phyloP scores from a whole-genome alignment of 2,329 filamentous ascomycete species.

The Diaporthe australafricana region DNA sequence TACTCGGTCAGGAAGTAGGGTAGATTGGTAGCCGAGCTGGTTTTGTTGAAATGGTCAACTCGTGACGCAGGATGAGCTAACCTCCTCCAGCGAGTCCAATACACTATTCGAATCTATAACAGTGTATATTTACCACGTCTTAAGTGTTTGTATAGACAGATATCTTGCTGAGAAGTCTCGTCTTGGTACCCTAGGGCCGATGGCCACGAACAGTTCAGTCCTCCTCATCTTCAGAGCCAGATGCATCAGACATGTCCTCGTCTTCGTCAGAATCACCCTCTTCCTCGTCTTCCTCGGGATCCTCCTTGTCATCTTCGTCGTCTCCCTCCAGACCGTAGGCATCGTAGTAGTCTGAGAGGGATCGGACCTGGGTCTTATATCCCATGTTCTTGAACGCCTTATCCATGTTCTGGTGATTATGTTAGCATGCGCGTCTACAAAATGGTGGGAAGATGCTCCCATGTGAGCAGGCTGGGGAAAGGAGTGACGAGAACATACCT shows the following conservation, averaged over 20 bases:
- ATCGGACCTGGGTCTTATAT: constrained; percentile 81
- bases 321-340: constrained; percentile 83
- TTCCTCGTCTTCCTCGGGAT: constrained; percentile 70
- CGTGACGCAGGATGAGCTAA: neutral
- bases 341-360: constrained; percentile 85
- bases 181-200: too few species aligned
- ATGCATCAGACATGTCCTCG: constrained; percentile 55
- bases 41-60: neutral
- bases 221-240: constrained; percentile 46
- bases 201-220: neutral
- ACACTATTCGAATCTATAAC: neutral
- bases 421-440: neutral
- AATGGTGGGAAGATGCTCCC: neutral
- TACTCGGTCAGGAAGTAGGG: neutral
- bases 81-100: neutral
- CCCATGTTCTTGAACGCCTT: constrained; percentile 80
- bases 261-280: constrained; percentile 67
- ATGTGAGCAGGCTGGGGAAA: neutral
- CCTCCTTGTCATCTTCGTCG: constrained; percentile 68
- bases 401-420: constrained; percentile 72
- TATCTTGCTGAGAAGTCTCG: neutral
- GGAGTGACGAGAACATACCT: constrained; percentile 68
- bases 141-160: neutral
- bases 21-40: neutral
- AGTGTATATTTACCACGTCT: neutral